A percentile compares a stretch with the other conserved stretches of the same genome.
Conservation (phyloP, 257 asterid genomes). For the Fraxinus americana region DNA sequence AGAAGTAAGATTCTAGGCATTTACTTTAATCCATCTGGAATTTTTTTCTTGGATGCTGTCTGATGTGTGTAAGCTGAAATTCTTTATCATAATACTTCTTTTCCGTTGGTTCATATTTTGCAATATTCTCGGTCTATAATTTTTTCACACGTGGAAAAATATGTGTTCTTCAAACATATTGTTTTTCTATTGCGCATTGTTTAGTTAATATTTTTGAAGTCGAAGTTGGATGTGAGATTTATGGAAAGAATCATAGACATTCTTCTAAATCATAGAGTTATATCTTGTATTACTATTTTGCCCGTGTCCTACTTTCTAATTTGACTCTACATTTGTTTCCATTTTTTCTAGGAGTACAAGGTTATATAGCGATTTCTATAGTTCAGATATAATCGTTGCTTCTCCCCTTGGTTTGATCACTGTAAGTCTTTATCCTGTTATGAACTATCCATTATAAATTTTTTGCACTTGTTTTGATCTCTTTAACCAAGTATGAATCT, state of each 20-base stretch:
- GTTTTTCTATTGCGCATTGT: not conserved
- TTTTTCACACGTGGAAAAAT: not conserved
- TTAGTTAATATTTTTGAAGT: not conserved
- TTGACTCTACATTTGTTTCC: constrained; percentile 9
- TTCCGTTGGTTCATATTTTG: constrained; percentile 6
- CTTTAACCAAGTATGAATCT: constrained; percentile 11
- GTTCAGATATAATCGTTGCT: constrained; percentile 91
- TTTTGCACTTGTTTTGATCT: constrained; percentile 14
- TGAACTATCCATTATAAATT: constrained; percentile 10
- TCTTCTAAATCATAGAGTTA: not conserved
- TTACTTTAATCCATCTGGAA: constrained; percentile 9
- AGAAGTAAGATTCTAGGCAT: constrained; percentile 50
- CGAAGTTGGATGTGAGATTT: not conserved
- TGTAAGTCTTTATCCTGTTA: constrained; percentile 47
- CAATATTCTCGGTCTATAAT: not conserved
- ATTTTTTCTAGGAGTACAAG: constrained; percentile 59
- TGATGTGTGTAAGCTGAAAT: constrained; percentile 18
- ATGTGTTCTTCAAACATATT: not conserved
- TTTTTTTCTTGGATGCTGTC: not conserved
- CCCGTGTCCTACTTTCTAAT: not conserved
- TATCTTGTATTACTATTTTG: not conserved
- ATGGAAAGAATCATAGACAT: not conserved
- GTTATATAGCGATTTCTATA: constrained; percentile 78
- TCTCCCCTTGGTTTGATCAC: constrained; percentile 92
- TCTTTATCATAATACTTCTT: constrained; percentile 23